A percentile compares a stretch with the other conserved stretches of the same genome.
These are phyloP conservation scores for Kregervanrija fluxuum DNA, from an alignment of 805 yeast genomes.

Conservation along the genomic window DNA sequence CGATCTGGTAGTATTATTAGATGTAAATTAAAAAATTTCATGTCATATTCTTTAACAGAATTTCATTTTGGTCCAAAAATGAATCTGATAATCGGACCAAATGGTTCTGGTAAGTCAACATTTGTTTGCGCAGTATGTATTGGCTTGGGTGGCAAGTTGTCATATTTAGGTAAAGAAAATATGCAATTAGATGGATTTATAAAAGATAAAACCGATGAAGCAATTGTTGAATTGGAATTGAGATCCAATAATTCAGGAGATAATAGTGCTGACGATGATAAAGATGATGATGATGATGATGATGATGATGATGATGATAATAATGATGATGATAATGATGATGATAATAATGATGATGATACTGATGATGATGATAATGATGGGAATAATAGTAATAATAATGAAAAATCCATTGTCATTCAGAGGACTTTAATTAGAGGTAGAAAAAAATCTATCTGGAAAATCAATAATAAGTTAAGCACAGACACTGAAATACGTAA, in stretches of 20 bases:
- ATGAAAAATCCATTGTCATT: slow-evolving; percentile 25
- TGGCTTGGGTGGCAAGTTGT: slow-evolving; percentile 77
- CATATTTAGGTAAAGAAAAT: slow-evolving; percentile 61
- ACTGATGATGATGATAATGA: too few relatives aligned
- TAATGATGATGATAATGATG: not conserved
- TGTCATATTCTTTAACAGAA: slow-evolving; percentile 62
- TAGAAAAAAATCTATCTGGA: slow-evolving; percentile 43
- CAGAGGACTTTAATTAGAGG: slow-evolving; percentile 38
- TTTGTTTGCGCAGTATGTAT: slow-evolving; percentile 88
- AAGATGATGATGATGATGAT: too few relatives aligned
- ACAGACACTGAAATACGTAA: slow-evolving; percentile 41
- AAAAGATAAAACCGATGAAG: slow-evolving; percentile 50
- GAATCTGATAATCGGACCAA: slow-evolving; percentile 92
- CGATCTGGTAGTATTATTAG: slow-evolving; percentile 42
- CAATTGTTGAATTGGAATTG: slow-evolving; percentile 44
- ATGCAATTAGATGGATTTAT: slow-evolving; percentile 59
- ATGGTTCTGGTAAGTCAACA: slow-evolving; percentile 93
- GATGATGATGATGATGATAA: too few relatives aligned
- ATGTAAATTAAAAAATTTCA: slow-evolving; percentile 52
- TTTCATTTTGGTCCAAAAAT: slow-evolving; percentile 74
- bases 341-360: too few relatives aligned
- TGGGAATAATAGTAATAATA: not conserved
- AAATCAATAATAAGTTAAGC: slow-evolving; percentile 32
- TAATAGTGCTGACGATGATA: too few relatives aligned
- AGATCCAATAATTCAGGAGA: slow-evolving; percentile 31